Evolutionary conservation across 2,329 filamentous ascomycete species (phyloP), one percentile per base, ranked within the genome.

Genomic region (Tetracladium maxilliforme): DNA sequence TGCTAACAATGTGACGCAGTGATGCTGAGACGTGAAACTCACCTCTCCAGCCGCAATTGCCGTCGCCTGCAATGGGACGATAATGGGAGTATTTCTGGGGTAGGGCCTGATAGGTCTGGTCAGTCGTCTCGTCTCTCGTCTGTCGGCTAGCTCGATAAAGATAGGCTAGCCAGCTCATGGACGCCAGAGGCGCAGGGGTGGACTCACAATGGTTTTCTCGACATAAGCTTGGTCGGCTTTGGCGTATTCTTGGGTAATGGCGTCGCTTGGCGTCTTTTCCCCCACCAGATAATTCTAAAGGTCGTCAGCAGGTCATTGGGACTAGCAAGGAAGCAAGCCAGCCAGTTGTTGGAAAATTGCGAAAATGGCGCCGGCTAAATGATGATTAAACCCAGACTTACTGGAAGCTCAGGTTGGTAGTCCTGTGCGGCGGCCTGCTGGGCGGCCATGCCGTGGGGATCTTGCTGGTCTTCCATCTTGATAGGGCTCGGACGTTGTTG

Each of bases 1-100:
- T 21, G 28, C 25, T 23, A 27, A 30, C 16, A 21, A 13, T 11
- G 19, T 26, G 22, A 9, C 16, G 24, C 18, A 19, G 14, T 16
- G n/a, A 28, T n/a, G 22, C 14, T 24, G 10, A n/a, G 26, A 35
- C 35, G 38, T 14, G 14, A 29, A 22, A 56, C 74, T 59, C 64
- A 94, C 87, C 90, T 76, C 87, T 71, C 87, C 90, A 95, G 42
- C 87, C 90, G 53, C 90, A 95, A 47, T 92, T 92, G 30, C 90
- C 90, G 54, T 95, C 87, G 26, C 90, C 87, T 50, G 79, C 75
- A 47, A 93, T 72, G 8, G 76, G 76, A 28, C 90, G 81, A 45
- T 87, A 93, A 46, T 84, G 75, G 12, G 82, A 80, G 49, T 92
- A 93, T 29, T 77, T 82, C 40, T 75, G 64, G 6, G 84, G 78